Percentiles rank a stretch among this genome's conserved stretches.
Evolutionary conservation across 495 filamentous ascomycete species (phyloP).

Genomic region (Hypomontagnella monticulosa): DNA sequence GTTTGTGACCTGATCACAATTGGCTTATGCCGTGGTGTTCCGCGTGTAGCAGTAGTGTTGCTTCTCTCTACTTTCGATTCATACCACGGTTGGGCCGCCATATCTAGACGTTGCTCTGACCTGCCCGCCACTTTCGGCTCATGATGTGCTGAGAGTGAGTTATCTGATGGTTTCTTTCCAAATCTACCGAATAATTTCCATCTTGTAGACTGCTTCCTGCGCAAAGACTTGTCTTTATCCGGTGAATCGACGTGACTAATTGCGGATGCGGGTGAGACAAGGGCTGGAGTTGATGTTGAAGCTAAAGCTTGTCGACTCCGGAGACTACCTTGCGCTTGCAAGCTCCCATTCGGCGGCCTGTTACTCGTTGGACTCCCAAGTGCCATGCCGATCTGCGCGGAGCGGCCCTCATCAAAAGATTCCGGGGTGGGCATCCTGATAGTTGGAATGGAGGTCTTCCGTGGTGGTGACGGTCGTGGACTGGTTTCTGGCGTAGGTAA

Average conservation of each 20-base stretch:
- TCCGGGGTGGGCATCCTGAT: conserved; percentile 52
- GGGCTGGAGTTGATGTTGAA: neutral
- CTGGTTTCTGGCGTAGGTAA: conserved; percentile 57
- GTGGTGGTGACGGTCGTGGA: conserved; percentile 42
- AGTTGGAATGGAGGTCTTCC: conserved; percentile 36
- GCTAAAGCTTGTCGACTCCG: conserved; percentile 26
- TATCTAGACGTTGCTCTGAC: conserved; percentile 16
- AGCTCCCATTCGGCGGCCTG: conserved; percentile 23
- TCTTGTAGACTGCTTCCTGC: conserved; percentile 58
- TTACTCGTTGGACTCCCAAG: conserved; percentile 61
- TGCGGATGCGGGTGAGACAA: conserved; percentile 40
- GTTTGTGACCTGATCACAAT: conserved; percentile 51
- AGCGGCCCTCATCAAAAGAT: conserved; percentile 45
- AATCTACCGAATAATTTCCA: conserved; percentile 63
- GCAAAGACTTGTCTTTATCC: conserved; percentile 52
- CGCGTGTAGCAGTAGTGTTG: conserved; percentile 48
- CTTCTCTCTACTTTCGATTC: conserved; percentile 45
- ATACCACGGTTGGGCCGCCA: conserved; percentile 8
- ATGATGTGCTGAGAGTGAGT: conserved; percentile 21
- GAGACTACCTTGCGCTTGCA: conserved; percentile 23
- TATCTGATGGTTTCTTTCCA: conserved; percentile 53
- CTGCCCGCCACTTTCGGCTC: conserved; percentile 25
- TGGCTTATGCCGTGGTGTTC: conserved; percentile 50
- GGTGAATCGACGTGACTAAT: conserved; percentile 41
- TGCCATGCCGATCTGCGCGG: conserved; percentile 66